phyloP scores from a whole-genome alignment of 1,284 basidiomycete genomes.

The Pascua guehoae region DNA sequence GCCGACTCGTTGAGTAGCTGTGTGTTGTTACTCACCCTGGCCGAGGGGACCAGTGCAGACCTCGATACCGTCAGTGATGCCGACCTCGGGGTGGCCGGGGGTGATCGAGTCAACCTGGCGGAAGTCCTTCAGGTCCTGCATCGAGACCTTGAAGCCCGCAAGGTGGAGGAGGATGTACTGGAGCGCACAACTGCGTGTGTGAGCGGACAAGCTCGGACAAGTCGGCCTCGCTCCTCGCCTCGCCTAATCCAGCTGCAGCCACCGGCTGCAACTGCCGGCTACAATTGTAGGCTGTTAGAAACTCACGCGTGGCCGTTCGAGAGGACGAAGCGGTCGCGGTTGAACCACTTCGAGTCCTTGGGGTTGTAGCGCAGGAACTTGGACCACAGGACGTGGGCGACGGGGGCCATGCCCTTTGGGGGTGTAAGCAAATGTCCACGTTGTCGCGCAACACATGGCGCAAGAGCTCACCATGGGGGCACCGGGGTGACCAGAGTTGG shows the following conservation, averaged over 20 bases:
- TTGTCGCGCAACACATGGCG: not conserved
- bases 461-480: conserved; percentile 66
- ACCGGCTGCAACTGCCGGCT: no score
- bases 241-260: no score
- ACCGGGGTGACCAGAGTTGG: conserved; percentile 91
- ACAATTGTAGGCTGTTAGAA: conserved; percentile 37
- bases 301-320: conserved; percentile 52
- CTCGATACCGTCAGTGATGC: conserved; percentile 88
- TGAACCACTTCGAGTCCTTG: conserved; percentile 84
- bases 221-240: no score
- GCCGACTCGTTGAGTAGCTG: not conserved
- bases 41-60: conserved; percentile 95
- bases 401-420: conserved; percentile 68
- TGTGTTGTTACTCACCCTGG: conserved; percentile 58
- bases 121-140: conserved; percentile 52
- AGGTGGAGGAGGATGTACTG: conserved; percentile 53
- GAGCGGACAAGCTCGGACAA: not conserved
- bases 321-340: conserved; percentile 64
- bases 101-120: conserved; percentile 79
- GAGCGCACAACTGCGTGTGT: conserved; percentile 62
- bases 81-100: conserved; percentile 85
- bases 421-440: not conserved
- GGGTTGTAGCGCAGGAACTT: conserved; percentile 80
- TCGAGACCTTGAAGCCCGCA: conserved; percentile 53
- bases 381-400: conserved; percentile 80